Conservation (phyloP, 371 early-diverging fungal species). For the Modicella reniformis region DNA sequence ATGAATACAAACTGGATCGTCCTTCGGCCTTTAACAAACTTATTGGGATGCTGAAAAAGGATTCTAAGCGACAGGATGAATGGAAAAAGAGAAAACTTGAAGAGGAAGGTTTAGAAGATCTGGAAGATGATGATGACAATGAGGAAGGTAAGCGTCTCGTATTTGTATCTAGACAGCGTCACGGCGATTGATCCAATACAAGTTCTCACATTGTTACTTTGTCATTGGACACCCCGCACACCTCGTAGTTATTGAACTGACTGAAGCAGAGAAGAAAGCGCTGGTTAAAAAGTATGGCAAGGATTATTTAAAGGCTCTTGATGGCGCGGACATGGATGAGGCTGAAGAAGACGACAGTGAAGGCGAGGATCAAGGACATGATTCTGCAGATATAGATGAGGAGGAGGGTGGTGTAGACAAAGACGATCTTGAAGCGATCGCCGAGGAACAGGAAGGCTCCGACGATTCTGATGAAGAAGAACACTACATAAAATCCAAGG, state of each 20-base stretch:
- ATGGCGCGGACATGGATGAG: slow-evolving; percentile 57
- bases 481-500: slow-evolving; percentile 19
- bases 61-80: slow-evolving; percentile 46
- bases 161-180: neutral
- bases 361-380: slow-evolving; percentile 37
- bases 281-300: slow-evolving; percentile 48
- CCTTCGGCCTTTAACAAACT: slow-evolving; percentile 52
- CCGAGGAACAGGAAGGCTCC: slow-evolving; percentile 26
- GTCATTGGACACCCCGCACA: neutral
- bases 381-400: slow-evolving; percentile 32
- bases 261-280: slow-evolving; percentile 43
- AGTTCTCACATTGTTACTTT: neutral
- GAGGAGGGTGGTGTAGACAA: slow-evolving; percentile 44
- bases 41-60: slow-evolving; percentile 48
- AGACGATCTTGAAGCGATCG: slow-evolving; percentile 38
- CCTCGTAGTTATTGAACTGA: slow-evolving; percentile 37
- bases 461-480: neutral
- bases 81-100: slow-evolving; percentile 52
- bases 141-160: slow-evolving; percentile 31
- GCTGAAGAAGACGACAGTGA: slow-evolving; percentile 53
- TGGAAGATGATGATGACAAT: slow-evolving; percentile 50
- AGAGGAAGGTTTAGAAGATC: slow-evolving; percentile 56
- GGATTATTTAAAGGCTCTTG: slow-evolving; percentile 39
- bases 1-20: slow-evolving; percentile 48
- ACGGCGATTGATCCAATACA: neutral